A percentile compares a stretch with the other conserved stretches of the same genome.
These are phyloP conservation scores for Castanea sativa DNA, from an alignment of 306 rosid genomes.

Conservation along the genomic window DNA sequence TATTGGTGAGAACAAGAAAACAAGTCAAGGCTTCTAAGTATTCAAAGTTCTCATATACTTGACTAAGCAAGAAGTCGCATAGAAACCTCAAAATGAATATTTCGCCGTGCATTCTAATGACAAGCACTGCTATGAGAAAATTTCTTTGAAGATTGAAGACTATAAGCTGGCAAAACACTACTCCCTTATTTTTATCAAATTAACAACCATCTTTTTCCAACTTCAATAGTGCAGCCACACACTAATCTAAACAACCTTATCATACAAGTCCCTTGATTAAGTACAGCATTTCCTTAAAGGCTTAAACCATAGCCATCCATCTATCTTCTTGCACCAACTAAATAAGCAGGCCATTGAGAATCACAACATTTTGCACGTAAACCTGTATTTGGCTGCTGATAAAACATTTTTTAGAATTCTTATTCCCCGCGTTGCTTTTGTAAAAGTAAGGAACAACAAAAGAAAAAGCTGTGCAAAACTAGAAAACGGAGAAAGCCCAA, in stretches of 20 bases:
- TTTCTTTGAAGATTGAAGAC: neutral
- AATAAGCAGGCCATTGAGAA: neutral
- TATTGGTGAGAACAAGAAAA: conserved; percentile 15
- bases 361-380: neutral
- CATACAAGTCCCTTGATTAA: neutral
- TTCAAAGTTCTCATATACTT: neutral
- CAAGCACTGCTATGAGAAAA: neutral
- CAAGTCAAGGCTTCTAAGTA: neutral
- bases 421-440: too few relatives aligned
- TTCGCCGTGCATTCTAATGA: conserved; percentile 6
- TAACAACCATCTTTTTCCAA: neutral
- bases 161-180: neutral
- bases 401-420: too few relatives aligned
- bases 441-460: too few relatives aligned
- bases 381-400: neutral
- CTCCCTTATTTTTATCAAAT: neutral
- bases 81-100: conserved; percentile 6
- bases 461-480: too few relatives aligned
- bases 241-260: neutral
- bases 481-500: too few relatives aligned
- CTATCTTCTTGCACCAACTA: neutral
- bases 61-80: conserved; percentile 8
- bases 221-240: neutral
- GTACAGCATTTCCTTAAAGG: neutral
- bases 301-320: neutral